phyloP scores from a whole-genome alignment of 2,329 filamentous ascomycete genomes.

The Penicillium expansum region DNA sequence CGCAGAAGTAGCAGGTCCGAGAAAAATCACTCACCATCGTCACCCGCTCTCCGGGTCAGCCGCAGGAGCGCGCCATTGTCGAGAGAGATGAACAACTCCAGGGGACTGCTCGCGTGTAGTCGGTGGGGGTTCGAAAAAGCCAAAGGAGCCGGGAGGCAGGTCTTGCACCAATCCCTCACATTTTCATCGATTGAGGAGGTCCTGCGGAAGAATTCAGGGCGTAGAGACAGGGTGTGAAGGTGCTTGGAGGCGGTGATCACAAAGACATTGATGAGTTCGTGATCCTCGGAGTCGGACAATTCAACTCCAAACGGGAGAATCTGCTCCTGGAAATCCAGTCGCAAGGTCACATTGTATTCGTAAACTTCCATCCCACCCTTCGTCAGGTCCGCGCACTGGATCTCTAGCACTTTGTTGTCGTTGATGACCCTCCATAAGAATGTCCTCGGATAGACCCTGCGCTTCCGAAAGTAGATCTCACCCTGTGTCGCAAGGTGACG shows the following conservation, averaged over 20 bases:
- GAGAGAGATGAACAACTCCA: slow-evolving; percentile 72
- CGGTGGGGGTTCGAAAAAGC: slow-evolving; percentile 77
- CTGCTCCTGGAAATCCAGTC: slow-evolving; percentile 70
- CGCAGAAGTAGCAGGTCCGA: background rate
- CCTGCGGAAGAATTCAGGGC: slow-evolving; percentile 76
- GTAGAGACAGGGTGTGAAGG: slow-evolving; percentile 79
- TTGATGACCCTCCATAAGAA: slow-evolving; percentile 91
- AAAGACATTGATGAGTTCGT: slow-evolving; percentile 75
- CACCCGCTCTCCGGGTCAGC: slow-evolving; percentile 60
- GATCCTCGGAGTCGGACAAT: slow-evolving; percentile 74
- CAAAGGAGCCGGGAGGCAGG: slow-evolving; percentile 69
- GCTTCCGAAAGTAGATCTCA: slow-evolving; percentile 78
- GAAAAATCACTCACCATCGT: slow-evolving; percentile 44
- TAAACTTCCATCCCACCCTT: slow-evolving; percentile 59
- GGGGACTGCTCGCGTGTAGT: slow-evolving; percentile 68
- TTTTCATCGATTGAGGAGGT: slow-evolving; percentile 68
- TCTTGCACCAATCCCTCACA: slow-evolving; percentile 73
- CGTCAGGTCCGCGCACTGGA: slow-evolving; percentile 78
- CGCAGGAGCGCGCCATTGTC: slow-evolving; percentile 55
- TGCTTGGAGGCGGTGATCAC: slow-evolving; percentile 75
- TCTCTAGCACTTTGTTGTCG: slow-evolving; percentile 73
- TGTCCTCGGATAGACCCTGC: slow-evolving; percentile 72
- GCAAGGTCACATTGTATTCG: slow-evolving; percentile 72
- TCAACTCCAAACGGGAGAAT: slow-evolving; percentile 77
- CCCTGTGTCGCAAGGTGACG: slow-evolving; percentile 73